Conservation (phyloP, 345 rosid species). For the Alliaria petiolata region DNA sequence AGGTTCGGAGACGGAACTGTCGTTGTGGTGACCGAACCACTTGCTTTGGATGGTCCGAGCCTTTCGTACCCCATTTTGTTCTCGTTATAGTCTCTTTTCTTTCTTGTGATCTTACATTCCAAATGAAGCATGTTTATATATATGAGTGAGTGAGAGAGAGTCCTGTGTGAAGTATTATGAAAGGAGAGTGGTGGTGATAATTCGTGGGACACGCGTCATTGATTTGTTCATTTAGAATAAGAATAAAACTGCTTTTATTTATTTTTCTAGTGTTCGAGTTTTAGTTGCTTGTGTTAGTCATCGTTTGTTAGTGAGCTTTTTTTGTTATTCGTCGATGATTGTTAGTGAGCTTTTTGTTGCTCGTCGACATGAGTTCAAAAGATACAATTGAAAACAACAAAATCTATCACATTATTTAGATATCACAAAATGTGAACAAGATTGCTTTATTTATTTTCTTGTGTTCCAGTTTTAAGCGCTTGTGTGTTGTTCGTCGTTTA, state of each 20-base stretch:
- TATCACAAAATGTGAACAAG: neutral
- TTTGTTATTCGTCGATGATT: neutral
- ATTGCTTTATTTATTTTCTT: neutral
- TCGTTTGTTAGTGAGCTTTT: constrained; percentile 13
- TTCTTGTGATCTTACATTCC: constrained; percentile 4
- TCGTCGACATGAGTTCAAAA: neutral
- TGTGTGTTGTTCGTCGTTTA: neutral
- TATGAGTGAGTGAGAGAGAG: neutral
- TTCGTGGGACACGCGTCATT: constrained; percentile 29
- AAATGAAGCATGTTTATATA: neutral
- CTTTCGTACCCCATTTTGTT: constrained; percentile 51
- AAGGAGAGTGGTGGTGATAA: constrained; percentile 17
- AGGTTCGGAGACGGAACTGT: neutral
- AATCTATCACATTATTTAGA: neutral
- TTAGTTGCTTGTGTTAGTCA: neutral
- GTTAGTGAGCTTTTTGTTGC: neutral
- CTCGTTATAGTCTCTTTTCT: neutral
- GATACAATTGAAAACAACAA: neutral
- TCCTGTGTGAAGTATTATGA: neutral
- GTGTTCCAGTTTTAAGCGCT: neutral
- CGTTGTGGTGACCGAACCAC: constrained; percentile 17
- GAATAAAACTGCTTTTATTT: constrained; percentile 14
- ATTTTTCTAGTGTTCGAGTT: neutral
- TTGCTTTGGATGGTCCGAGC: constrained; percentile 38
- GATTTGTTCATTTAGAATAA: neutral